Conservation (phyloP, 495 filamentous ascomycete species). For the Rostrohypoxylon terebratum region DNA sequence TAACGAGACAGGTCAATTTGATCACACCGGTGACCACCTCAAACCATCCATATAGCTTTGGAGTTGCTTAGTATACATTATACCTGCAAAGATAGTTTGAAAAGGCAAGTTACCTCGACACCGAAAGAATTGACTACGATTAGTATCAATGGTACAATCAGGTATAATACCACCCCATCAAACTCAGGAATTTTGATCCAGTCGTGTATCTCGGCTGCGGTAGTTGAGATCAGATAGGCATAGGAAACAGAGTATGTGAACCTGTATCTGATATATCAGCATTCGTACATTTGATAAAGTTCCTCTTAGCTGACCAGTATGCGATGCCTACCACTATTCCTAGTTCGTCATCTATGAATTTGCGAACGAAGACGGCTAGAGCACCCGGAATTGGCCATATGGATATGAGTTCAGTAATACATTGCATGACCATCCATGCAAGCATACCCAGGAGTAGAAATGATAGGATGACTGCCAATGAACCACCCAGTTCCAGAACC, state of each 20-base stretch:
- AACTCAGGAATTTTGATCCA: conserved; percentile 39
- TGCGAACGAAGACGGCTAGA: conserved; percentile 58
- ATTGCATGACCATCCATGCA: conserved; percentile 61
- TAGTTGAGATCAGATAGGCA: conserved; percentile 54
- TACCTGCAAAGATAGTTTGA: neutral
- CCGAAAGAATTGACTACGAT: conserved; percentile 38
- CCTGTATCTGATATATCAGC: conserved; percentile 46
- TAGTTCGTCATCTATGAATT: conserved; percentile 62
- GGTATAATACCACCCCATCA: conserved; percentile 37
- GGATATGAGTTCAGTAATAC: conserved; percentile 62
- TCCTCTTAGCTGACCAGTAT: conserved; percentile 57
- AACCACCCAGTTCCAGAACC: conserved; percentile 57
- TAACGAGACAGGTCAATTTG: conserved; percentile 38
- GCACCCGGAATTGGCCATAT: conserved; percentile 63
- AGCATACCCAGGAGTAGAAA: conserved; percentile 57
- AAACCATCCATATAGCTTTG: conserved; percentile 46
- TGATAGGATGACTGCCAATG: conserved; percentile 57
- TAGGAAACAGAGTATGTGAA: conserved; percentile 59
- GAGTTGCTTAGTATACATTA: neutral
- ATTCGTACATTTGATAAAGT: neutral
- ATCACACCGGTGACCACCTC: conserved; percentile 38
- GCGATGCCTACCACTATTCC: conserved; percentile 59
- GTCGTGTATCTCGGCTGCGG: conserved; percentile 54
- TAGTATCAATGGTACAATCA: conserved; percentile 37
- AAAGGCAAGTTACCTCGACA: conserved; percentile 32